Conservation (phyloP, 2,329 filamentous ascomycete species). For the Aspergillus aculeatus region DNA sequence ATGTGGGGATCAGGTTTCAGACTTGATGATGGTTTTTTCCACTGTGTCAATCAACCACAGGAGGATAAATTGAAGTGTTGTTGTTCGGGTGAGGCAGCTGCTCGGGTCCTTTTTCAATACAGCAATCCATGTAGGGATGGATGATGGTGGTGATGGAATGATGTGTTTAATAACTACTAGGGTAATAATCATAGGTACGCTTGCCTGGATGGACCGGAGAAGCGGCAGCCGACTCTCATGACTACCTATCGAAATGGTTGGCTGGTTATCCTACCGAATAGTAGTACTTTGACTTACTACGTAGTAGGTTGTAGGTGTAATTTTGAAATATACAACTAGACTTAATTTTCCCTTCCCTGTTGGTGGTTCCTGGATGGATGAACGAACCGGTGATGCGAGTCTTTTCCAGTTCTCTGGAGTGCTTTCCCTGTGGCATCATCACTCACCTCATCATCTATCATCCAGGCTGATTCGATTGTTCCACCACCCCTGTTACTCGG, state of each 20-base stretch:
- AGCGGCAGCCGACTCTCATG: background rate
- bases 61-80: background rate
- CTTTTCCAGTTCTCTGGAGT: background rate
- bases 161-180: background rate
- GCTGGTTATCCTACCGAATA: background rate
- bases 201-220: background rate
- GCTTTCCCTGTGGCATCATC: background rate
- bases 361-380: background rate
- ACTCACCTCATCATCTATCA: background rate
- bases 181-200: too few relatives aligned
- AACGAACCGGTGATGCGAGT: background rate
- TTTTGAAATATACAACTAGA: background rate
- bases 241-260: background rate
- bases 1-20: constrained; percentile 6
- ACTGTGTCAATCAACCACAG: background rate
- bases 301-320: too few relatives aligned
- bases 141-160: background rate
- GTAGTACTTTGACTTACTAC: too few relatives aligned
- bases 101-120: background rate
- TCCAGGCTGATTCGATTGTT: background rate
- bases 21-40: background rate
- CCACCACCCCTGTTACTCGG: background rate
- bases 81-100: background rate
- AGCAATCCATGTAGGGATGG: background rate
- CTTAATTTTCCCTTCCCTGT: background rate